These are phyloP conservation scores for Dendrostoma leiphaemia DNA, from an alignment of 2,329 filamentous ascomycete genomes.

Conservation along the genomic window DNA sequence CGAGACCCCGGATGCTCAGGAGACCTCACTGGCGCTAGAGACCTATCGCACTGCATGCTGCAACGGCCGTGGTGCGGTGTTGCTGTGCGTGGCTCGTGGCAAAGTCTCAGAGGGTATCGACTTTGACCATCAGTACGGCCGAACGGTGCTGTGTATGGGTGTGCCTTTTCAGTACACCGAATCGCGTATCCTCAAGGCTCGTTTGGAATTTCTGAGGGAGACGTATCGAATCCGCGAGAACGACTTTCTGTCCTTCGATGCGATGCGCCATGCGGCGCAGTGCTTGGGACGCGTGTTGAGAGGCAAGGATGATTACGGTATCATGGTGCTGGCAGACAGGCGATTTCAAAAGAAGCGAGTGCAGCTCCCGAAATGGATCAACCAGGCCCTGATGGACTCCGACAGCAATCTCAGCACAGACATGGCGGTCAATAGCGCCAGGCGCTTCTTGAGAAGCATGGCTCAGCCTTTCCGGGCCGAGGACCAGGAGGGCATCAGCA, in stretches of 20 bases:
- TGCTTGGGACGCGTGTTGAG: constrained; percentile 91
- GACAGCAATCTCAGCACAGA: constrained; percentile 92
- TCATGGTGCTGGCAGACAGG: constrained; percentile 96
- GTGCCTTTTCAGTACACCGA: constrained; percentile 99
- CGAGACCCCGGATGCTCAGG: constrained; percentile 95
- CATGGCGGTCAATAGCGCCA: constrained; percentile 86
- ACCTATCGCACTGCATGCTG: constrained; percentile 97
- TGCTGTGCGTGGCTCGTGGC: constrained; percentile 92
- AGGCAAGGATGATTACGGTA: constrained; percentile 98
- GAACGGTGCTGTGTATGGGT: constrained; percentile 92
- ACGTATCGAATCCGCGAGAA: constrained; percentile 96
- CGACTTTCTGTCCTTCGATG: constrained; percentile 97
- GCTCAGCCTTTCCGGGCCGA: constrained; percentile 80
- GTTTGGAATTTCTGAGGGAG: constrained; percentile 93
- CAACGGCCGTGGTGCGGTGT: constrained; percentile 89
- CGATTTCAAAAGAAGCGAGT: constrained; percentile 87
- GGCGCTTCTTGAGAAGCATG: constrained; percentile 88
- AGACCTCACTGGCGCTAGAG: constrained; percentile 91
- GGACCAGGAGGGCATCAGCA: constrained; percentile 89
- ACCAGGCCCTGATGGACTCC: constrained; percentile 77
- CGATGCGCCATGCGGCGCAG: constrained; percentile 98
- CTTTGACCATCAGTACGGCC: constrained; percentile 98
- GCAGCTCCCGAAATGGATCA: constrained; percentile 97
- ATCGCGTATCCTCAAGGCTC: constrained; percentile 91
- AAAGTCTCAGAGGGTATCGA: constrained; percentile 98